Conservation (phyloP, 495 filamentous ascomycete species). For the Bombardia bombarda region DNA sequence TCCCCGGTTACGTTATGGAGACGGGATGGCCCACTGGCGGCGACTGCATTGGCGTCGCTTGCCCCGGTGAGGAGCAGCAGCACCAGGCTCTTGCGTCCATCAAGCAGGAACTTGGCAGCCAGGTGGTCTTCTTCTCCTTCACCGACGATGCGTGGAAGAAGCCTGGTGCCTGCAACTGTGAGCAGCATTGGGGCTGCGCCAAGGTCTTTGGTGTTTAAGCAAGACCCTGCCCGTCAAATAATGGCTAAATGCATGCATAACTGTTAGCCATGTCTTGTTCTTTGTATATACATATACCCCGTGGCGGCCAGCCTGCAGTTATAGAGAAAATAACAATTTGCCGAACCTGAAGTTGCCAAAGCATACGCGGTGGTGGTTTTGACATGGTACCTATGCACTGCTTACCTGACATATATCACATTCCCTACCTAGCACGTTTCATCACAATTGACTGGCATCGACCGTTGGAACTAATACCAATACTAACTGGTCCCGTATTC, state of each 20-base stretch:
- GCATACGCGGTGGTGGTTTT: no score
- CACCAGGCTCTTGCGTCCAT: constrained; percentile 61
- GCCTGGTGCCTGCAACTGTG: constrained; percentile 59
- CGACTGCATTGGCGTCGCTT: constrained; percentile 58
- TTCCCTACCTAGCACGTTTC: no score
- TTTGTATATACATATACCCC: no score
- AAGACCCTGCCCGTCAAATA: not conserved
- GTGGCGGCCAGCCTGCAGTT: no score
- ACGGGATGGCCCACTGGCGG: constrained; percentile 81
- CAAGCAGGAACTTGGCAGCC: constrained; percentile 38
- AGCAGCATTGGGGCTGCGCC: constrained; percentile 70
- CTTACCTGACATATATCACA: no score
- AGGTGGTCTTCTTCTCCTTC: constrained; percentile 73
- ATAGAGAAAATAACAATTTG: no score
- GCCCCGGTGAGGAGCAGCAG: constrained; percentile 63
- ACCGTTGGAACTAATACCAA: no score
- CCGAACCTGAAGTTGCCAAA: no score
- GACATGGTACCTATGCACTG: no score
- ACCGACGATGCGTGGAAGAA: constrained; percentile 77
- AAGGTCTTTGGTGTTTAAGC: constrained; percentile 40
- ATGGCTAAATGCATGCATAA: not conserved
- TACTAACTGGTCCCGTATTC: no score
- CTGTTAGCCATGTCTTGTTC: no score
- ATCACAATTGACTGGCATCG: no score
- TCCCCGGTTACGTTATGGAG: constrained; percentile 71